Base-by-base conservation (phyloP, 306 rosid genomes). In the Coriaria nepalensis region DNA sequence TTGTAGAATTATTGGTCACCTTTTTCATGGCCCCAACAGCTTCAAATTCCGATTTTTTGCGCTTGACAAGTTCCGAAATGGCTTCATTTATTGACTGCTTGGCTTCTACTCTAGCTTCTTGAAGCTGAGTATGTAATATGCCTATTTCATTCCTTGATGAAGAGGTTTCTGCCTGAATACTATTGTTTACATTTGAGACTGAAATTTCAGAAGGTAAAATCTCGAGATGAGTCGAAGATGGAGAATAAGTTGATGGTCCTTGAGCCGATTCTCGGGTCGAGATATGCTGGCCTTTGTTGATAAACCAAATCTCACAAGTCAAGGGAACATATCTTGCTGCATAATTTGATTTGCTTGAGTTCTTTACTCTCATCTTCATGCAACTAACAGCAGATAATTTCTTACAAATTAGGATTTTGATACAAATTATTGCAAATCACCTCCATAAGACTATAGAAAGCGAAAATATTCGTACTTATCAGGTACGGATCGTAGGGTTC, bases 241-340 rank as follows among this genome's bases (percentile, higher is more conserved):
- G 51, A 33, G 60, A 36, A 55, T 68, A 68, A 63, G 65, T 63
- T 42, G 29, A 20, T 3, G 75, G 65, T 57, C 35, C 69, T 55
- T 71, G 83, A 35, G 82, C 69, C 65, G 94, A 81, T 54, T 81
- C 85, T 66, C 86, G 73, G 8, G 94, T 83, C 94, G 94, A 78
- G 6, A 83, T 38, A 63, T 66, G 88, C 63, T 64, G 83, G 63
- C 88, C 88, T 64, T 80, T 80, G 75, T 69, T 62, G 67, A 87
- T 48, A 76, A 83, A 83, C 93, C 81, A 83, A 61, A 87, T 71
- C 66, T 87, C 94, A 70, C 94, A 87, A 63, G 55, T 82, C 33
- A 63, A 61, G 2, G 96, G 83, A 64, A 73, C 71, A 59, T 78
- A 70, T 61, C 72, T 80, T 42, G 93, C 85, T 60, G 93, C 60